Conservation (phyloP, 1,284 basidiomycete species). For the Cryptococcus depauperatus region DNA sequence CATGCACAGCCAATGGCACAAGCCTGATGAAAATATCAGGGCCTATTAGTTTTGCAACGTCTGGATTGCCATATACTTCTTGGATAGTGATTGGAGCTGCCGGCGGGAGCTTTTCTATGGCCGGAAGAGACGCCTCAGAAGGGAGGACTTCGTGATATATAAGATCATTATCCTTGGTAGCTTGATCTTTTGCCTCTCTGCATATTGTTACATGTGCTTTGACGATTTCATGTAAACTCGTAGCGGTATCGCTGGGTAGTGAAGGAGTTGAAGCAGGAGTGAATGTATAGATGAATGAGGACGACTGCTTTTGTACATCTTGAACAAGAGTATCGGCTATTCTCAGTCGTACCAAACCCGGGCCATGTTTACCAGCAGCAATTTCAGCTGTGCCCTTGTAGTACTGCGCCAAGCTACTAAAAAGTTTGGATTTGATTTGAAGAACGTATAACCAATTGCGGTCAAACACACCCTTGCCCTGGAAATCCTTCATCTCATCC, state of each 20-base stretch:
- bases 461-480: conserved; percentile 90
- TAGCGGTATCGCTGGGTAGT: conserved; percentile 77
- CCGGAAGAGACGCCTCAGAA: conserved; percentile 66
- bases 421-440: conserved; percentile 84
- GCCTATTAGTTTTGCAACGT: conserved; percentile 92
- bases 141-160: conserved; percentile 96
- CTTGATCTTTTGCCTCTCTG: conserved; percentile 65
- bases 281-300: conserved; percentile 66
- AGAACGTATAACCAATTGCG: conserved; percentile 69
- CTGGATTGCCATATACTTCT: conserved; percentile 81
- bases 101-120: conserved; percentile 69
- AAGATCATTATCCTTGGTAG: conserved; percentile 86
- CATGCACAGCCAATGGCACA: conserved; percentile 89
- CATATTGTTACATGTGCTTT: conserved; percentile 74
- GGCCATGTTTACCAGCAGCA: conserved; percentile 71
- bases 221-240: conserved; percentile 68
- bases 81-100: conserved; percentile 82
- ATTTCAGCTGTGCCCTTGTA: conserved; percentile 74
- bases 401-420: conserved; percentile 78
- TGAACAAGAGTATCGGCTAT: conserved; percentile 75
- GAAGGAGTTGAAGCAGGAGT: conserved; percentile 64
- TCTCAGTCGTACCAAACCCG: conserved; percentile 71
- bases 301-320: conserved; percentile 66
- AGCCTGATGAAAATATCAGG: conserved; percentile 82
- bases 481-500: conserved; percentile 91